A percentile compares a stretch with the other conserved stretches of the same genome.
Conservation (phyloP, 768 basidiomycete genomes). For the Xerocomellus chrysenteron region DNA sequence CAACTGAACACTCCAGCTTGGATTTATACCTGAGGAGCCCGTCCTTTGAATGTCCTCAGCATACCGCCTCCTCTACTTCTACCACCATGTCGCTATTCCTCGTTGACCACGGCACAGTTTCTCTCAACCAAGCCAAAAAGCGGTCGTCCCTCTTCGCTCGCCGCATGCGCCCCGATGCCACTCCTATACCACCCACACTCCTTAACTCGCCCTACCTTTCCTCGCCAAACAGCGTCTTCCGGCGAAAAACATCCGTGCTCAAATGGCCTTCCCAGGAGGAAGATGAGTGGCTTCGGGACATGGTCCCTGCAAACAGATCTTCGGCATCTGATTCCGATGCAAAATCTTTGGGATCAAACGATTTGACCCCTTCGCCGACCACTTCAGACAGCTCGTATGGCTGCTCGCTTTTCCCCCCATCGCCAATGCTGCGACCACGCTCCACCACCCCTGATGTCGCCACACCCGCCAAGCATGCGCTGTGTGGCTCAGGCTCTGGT, state of each 20-base stretch:
- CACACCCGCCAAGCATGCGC: neutral
- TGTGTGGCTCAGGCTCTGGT: constrained; percentile 11
- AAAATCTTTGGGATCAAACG: constrained; percentile 15
- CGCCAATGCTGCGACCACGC: constrained; percentile 24
- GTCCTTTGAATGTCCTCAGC: constrained; percentile 10
- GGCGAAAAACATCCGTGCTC: constrained; percentile 33
- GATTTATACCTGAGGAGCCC: constrained; percentile 16
- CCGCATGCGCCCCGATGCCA: constrained; percentile 30
- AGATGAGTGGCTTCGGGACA: constrained; percentile 65
- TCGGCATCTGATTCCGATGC: constrained; percentile 10
- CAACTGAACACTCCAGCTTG: constrained; percentile 11
- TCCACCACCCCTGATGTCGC: constrained; percentile 17
- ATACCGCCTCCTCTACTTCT: neutral
- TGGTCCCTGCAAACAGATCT: constrained; percentile 41
- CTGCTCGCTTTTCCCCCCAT: constrained; percentile 12
- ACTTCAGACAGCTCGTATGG: constrained; percentile 21
- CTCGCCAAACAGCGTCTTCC: constrained; percentile 50
- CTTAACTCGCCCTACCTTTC: constrained; percentile 53
- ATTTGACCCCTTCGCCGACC: constrained; percentile 18
- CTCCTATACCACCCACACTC: constrained; percentile 62
- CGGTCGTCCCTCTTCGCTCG: constrained; percentile 21
- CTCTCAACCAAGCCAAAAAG: constrained; percentile 6
- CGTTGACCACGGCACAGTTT: constrained; percentile 13
- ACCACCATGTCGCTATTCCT: constrained; percentile 16
- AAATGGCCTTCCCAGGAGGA: constrained; percentile 48